Evolutionary conservation across 352 stramenopile genomes (phyloP), one percentile per base, ranked within the genome.

Genomic region (Pythium vanterpoolii): DNA sequence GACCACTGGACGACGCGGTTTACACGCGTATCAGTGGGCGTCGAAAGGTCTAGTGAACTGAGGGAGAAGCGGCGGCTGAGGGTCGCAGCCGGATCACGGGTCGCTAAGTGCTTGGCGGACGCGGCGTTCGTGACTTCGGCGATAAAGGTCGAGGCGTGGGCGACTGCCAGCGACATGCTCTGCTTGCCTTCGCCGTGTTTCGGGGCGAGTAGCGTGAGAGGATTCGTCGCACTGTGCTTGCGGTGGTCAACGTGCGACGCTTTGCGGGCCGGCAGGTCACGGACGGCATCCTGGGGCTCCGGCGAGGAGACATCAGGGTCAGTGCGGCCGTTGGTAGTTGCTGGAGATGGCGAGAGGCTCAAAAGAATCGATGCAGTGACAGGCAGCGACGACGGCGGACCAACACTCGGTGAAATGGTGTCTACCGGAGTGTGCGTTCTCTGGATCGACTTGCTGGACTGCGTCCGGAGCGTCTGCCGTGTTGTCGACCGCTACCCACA

Each of bases 11-110:
- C 19, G 19, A 48, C 19, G 6, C 48, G 33, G 19, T 19, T 46
- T 6, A 51, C 5, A 11, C 45, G 30, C 23, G 27, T 47, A 5
- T 46, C 33, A 2, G 23, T 21, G 10, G 40, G 45, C 39, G 28
- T 28, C 54, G 55, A 14, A 58, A 10, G 18, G 14, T 59, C 54
- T 8, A 78, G 60, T 18, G 66, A 69, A 34, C 52, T 72, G 51
- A 74, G 64, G 7, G 79, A 86, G 36, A 83, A 77, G 14, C 73
- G 74, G 10, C 76, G 56, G 1, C 72, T 68, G 5, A 79, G 59
- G 19, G 64, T 56, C 18, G 64, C 48, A 4, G 73, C 67, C 10
- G 57, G 23, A 46, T 19, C 11, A 0, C 16, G 23, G 5, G 30
- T 42, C 14, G 34, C 13, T 18, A 42, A 21, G 5, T 38, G 40